phyloP scores from a whole-genome alignment of 2,329 filamentous ascomycete species.

The Talaromyces sp. region DNA sequence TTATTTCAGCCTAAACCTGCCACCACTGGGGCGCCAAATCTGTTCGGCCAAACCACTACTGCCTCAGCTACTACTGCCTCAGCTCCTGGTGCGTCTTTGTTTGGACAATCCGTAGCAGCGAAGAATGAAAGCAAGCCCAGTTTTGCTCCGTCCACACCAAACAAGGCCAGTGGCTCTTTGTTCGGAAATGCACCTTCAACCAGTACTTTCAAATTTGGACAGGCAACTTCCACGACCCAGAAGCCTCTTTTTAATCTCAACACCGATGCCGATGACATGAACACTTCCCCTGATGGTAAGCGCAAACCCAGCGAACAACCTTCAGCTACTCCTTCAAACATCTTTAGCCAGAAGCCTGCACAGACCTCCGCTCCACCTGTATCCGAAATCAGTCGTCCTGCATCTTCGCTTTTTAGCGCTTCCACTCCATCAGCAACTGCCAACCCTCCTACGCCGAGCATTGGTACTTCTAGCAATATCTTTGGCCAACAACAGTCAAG shows the following conservation, averaged over 20 bases:
- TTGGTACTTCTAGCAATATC: background rate
- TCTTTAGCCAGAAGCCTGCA: slow-evolving; percentile 5
- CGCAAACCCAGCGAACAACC: slow-evolving; percentile 7
- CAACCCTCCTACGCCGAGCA: background rate
- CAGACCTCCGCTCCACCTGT: background rate
- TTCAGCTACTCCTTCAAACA: background rate
- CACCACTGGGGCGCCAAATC: background rate
- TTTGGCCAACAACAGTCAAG: slow-evolving; percentile 6
- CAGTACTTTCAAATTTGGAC: slow-evolving; percentile 6
- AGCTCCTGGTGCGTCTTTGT: slow-evolving; percentile 10
- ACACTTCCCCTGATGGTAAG: slow-evolving; percentile 14
- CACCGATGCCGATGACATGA: slow-evolving; percentile 13
- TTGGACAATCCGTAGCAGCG: slow-evolving; percentile 11
- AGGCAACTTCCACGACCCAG: background rate
- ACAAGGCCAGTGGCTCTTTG: slow-evolving; percentile 6
- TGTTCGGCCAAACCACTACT: slow-evolving; percentile 3
- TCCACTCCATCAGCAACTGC: background rate
- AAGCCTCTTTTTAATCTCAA: slow-evolving; percentile 9
- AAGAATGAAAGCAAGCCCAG: slow-evolving; percentile 12
- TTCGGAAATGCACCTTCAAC: background rate
- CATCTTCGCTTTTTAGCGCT: slow-evolving; percentile 4
- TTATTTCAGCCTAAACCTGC: slow-evolving; percentile 6
- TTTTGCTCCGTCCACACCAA: slow-evolving; percentile 8
- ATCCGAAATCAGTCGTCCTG: background rate
- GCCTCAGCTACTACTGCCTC: slow-evolving; percentile 7